Conservation (phyloP, 2,329 filamentous ascomycete genomes). For the Phyllosticta paracitricarpa region DNA sequence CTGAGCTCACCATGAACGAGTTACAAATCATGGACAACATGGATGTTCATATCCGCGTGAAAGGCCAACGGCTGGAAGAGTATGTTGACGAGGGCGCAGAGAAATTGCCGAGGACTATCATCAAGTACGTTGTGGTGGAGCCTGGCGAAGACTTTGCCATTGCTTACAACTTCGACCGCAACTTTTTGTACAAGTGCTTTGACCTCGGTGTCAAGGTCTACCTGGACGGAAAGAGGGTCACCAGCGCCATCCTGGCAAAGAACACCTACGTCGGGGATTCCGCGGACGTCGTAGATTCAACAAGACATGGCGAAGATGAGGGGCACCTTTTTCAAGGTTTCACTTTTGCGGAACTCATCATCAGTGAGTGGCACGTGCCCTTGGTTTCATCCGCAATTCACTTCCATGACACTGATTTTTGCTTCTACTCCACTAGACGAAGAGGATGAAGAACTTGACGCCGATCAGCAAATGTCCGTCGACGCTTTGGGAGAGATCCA, state of each 20-base stretch:
- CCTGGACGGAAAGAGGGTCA: slow-evolving; percentile 14
- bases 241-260: not conserved
- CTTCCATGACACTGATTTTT: not conserved
- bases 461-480: not conserved
- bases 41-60: slow-evolving; percentile 7
- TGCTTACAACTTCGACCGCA: slow-evolving; percentile 5
- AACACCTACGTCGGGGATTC: not conserved
- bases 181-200: slow-evolving; percentile 9
- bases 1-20: no score
- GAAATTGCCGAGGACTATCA: slow-evolving; percentile 5
- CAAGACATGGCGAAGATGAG: no score
- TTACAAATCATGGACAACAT: no score
- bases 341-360: not conserved
- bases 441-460: not conserved
- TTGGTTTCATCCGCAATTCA: no score
- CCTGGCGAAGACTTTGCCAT: slow-evolving; percentile 19
- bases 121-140: slow-evolving; percentile 23
- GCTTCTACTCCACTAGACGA: not conserved
- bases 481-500: slow-evolving; percentile 13
- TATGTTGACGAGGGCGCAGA: slow-evolving; percentile 16
- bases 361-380: no score
- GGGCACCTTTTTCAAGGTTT: not conserved
- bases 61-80: slow-evolving; percentile 14
- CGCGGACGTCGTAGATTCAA: no score
- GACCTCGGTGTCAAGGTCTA: slow-evolving; percentile 10